Conservation (phyloP, 495 filamentous ascomycete genomes). For the Saxispiralis lemnorum region DNA sequence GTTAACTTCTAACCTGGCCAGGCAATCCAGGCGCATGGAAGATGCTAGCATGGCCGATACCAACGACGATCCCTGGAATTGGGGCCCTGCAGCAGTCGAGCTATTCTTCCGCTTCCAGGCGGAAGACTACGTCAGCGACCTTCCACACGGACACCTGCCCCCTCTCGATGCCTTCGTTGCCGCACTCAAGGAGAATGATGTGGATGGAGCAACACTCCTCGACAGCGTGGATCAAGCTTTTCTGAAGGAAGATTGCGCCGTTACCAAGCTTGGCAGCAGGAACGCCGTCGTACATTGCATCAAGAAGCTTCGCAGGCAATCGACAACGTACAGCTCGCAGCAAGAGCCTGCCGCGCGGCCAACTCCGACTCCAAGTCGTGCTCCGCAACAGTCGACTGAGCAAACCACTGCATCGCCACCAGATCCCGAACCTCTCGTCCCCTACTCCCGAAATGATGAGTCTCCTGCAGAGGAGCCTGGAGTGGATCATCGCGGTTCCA, state of each 20-base stretch:
- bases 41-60: no score
- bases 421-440: neutral
- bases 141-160: conserved; percentile 30
- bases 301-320: conserved; percentile 27
- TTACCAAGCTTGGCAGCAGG: conserved; percentile 32
- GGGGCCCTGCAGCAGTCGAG: conserved; percentile 17
- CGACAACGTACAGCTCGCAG: conserved; percentile 23
- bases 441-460: neutral
- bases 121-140: conserved; percentile 11
- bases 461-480: conserved; percentile 7
- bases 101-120: conserved; percentile 8
- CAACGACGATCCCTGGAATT: conserved; percentile 18
- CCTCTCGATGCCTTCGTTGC: conserved; percentile 33
- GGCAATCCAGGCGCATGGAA: no score
- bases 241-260: conserved; percentile 33
- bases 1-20: no score
- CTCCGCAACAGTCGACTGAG: no score
- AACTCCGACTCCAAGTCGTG: no score
- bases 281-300: conserved; percentile 31
- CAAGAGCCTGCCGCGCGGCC: neutral
- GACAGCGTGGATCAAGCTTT: conserved; percentile 27
- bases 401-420: no score
- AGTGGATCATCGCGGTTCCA: conserved; percentile 27
- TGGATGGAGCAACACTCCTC: conserved; percentile 47
- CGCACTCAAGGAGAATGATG: conserved; percentile 36